A percentile compares a stretch with the other conserved stretches of the same genome.
phyloP scores from a whole-genome alignment of 768 basidiomycete genomes.

The Russula virescens region DNA sequence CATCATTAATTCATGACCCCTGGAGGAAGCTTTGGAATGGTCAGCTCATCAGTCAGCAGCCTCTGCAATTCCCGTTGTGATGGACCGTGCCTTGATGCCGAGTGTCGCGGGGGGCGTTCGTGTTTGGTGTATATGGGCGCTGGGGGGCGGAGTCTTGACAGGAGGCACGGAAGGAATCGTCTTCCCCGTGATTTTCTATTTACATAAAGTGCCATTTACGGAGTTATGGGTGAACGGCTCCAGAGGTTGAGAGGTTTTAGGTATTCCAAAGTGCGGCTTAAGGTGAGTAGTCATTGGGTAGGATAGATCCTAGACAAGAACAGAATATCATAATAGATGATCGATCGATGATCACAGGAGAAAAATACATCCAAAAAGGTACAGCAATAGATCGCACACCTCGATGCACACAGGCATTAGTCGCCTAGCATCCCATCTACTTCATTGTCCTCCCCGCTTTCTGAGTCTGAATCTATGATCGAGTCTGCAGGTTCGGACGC shows the following conservation, averaged over 20 bases:
- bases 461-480: conserved; percentile 22
- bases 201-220: not conserved
- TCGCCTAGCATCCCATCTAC: conserved; percentile 24
- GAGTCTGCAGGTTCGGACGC: conserved; percentile 19
- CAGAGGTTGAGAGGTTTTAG: too few relatives aligned
- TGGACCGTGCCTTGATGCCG: too few relatives aligned
- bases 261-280: not conserved
- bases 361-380: conserved; percentile 6
- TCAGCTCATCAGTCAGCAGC: too few relatives aligned
- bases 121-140: too few relatives aligned
- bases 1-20: too few relatives aligned
- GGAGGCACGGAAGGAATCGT: not conserved
- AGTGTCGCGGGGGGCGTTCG: too few relatives aligned
- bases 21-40: too few relatives aligned
- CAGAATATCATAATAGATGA: not conserved
- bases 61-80: too few relatives aligned
- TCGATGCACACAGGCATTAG: not conserved
- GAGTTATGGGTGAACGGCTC: too few relatives aligned
- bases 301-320: not conserved
- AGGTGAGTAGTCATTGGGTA: not conserved
- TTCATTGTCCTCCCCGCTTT: conserved; percentile 20
- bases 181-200: not conserved
- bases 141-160: not conserved
- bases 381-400: conserved; percentile 17
- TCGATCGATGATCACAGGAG: not conserved